A percentile compares a stretch with the other conserved stretches of the same genome.
phyloP scores from a whole-genome alignment of 148 eudicot genomes.

The Suaeda aralocaspica region DNA sequence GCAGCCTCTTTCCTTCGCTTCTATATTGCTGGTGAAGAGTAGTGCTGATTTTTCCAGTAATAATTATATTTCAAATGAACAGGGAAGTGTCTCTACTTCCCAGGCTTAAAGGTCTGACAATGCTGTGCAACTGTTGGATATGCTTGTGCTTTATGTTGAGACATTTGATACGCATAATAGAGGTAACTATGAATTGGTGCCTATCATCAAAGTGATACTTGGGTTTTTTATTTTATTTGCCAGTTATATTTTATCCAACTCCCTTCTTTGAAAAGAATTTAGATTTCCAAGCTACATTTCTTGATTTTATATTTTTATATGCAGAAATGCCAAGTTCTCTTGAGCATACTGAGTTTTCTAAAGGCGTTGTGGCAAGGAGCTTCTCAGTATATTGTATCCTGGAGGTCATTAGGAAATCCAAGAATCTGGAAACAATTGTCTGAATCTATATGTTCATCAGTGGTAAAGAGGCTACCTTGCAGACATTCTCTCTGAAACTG shows the following conservation, averaged over 20 bases:
- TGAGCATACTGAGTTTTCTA: constrained; percentile 51
- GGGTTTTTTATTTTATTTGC: neutral
- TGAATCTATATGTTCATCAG: constrained; percentile 28
- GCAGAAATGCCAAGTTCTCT: constrained; percentile 61
- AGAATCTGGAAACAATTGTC: constrained; percentile 68
- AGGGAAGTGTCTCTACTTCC: constrained; percentile 31
- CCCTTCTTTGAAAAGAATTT: neutral
- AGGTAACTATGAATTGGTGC: constrained; percentile 37
- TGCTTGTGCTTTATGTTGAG: constrained; percentile 45
- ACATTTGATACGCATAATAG: constrained; percentile 41
- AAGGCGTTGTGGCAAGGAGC: constrained; percentile 90
- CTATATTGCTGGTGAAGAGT: constrained; percentile 44
- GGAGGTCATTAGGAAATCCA: constrained; percentile 56
- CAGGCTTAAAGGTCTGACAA: constrained; percentile 36
- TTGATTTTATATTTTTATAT: constrained; percentile 16
- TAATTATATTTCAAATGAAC: constrained; percentile 27
- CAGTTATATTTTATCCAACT: neutral
- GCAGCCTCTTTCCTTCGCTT: constrained; percentile 85
- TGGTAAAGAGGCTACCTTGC: constrained; percentile 24
- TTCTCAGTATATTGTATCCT: constrained; percentile 58
- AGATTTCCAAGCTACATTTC: neutral
- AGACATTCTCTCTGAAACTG: constrained; percentile 34
- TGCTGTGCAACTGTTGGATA: constrained; percentile 41
- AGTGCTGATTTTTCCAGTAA: constrained; percentile 23
- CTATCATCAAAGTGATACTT: neutral